Base-by-base conservation (phyloP, 2,329 filamentous ascomycete genomes). In the Xylariaceae sp. region DNA sequence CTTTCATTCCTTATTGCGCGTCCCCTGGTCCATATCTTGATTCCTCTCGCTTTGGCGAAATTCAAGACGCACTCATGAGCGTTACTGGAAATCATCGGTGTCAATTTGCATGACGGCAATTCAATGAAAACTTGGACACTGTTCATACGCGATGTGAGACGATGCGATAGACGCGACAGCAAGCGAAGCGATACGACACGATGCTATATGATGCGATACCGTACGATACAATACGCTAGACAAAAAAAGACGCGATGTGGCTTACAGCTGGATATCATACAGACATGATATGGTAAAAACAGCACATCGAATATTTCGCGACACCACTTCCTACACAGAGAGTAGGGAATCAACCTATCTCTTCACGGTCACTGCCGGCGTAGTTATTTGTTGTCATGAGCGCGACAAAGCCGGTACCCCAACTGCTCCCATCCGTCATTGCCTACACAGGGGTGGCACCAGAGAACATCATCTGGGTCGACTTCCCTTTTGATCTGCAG, bases 391-490 rank as follows among this genome's bases (percentile, higher is more conserved):
- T 17, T 18, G 37, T 30, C 30, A n/a, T 55, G 41, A 30, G 59
- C 55, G 9, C 59, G 66, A 34, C 67, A 70, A 35, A 69, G 57
- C n/a, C 54, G 53, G 35, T 67, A 67, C 13, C 61, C 68, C 1
- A 53, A 50, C 59, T 74, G 64, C 51, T 66, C 54, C 75, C 77
- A 80, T 0, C 67, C 65, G 50, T 80, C 76, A 55, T 73, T 78
- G 0, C 79, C 78, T 0, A 81, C 77, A 56, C 78, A 81, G 0
- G 77, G 74, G 10, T 73, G 64, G 58, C 79, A 81, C 73, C 78
- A 80, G 11, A 83, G 76, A 1, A 82, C 71, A 54, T 80, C 78
- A 0, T 69, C 57, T 0, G 79, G 80, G 60, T 83, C 80, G n/a
- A 79, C 67, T 0, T 62, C 50, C 10, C 72, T 70, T 69, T 83